phyloP scores from a whole-genome alignment of 2,329 filamentous ascomycete genomes.

The Truncatella angustata region DNA sequence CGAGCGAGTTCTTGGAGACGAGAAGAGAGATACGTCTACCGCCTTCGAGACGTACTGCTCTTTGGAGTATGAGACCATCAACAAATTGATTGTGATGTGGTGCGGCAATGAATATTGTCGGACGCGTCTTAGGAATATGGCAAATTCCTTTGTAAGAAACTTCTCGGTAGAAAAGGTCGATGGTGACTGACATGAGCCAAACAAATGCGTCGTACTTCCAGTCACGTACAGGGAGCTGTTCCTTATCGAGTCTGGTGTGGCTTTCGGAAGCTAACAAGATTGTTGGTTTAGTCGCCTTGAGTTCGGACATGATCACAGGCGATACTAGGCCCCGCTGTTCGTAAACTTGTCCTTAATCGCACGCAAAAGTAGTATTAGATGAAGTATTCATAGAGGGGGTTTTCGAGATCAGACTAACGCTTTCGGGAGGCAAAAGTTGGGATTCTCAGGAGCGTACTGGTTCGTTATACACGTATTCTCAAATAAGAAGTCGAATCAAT shows the following conservation, averaged over 20 bases:
- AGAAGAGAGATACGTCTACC: constrained; percentile 87
- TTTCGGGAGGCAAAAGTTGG: too few species aligned
- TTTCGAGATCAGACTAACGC: too few species aligned
- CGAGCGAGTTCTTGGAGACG: constrained; percentile 93
- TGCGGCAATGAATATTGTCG: constrained; percentile 92
- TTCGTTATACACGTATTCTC: too few species aligned
- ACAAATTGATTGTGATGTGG: constrained; percentile 98
- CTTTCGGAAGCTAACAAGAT: too few species aligned
- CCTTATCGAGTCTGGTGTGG: constrained; percentile 37
- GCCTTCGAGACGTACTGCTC: constrained; percentile 82
- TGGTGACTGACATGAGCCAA: constrained; percentile 75
- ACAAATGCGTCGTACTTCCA: constrained; percentile 78
- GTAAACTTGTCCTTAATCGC: too few species aligned
- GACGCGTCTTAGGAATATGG: constrained; percentile 86
- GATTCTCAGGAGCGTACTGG: too few species aligned
- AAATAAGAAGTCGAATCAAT: too few species aligned
- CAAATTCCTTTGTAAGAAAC: constrained; percentile 93
- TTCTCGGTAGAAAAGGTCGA: constrained; percentile 97
- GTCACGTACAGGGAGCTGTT: constrained; percentile 67
- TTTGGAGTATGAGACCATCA: constrained; percentile 90
- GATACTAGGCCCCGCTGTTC: too few species aligned
- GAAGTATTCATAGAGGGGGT: too few species aligned
- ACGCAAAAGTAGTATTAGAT: too few species aligned
- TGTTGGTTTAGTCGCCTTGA: too few species aligned
- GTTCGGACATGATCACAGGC: too few species aligned